These are phyloP conservation scores for Breynia disticha DNA, from an alignment of 441 rosid species.

Conservation along the genomic window DNA sequence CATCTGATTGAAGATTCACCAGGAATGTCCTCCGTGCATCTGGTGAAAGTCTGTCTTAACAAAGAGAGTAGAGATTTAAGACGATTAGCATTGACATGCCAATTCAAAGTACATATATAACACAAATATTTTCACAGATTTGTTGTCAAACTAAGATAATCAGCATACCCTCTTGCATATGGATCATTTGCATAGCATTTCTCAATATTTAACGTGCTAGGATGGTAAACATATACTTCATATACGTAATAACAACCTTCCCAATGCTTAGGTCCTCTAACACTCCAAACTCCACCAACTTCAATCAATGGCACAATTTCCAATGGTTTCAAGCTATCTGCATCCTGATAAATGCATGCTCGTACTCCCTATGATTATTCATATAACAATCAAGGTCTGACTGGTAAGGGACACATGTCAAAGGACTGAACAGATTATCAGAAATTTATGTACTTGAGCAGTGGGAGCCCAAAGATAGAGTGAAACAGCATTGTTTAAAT, in stretches of 20 bases:
- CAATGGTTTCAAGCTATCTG: constrained; percentile 36
- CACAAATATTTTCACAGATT: constrained; percentile 16
- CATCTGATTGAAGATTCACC: constrained; percentile 54
- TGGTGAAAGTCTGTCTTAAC: constrained; percentile 65
- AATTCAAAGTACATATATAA: constrained; percentile 11
- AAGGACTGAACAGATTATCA: background rate
- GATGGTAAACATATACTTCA: constrained; percentile 79
- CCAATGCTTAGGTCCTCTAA: constrained; percentile 57
- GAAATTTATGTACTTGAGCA: constrained; percentile 52
- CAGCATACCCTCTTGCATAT: constrained; percentile 81
- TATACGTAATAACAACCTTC: constrained; percentile 82
- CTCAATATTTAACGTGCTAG: constrained; percentile 63
- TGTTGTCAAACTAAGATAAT: constrained; percentile 24
- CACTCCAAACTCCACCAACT: constrained; percentile 74
- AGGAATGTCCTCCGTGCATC: constrained; percentile 71
- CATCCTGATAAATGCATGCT: constrained; percentile 44
- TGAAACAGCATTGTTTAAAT: constrained; percentile 42
- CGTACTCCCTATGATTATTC: constrained; percentile 48
- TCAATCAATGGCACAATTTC: constrained; percentile 52
- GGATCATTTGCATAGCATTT: constrained; percentile 92
- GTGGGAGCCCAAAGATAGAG: constrained; percentile 97
- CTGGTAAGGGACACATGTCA: constrained; percentile 1
- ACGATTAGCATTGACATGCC: constrained; percentile 2
- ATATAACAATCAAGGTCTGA: constrained; percentile 11
- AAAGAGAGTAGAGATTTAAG: constrained; percentile 12